Evolutionary conservation across 768 basidiomycete genomes (phyloP), one percentile per base, ranked within the genome.

Genomic region (Imleria badia): DNA sequence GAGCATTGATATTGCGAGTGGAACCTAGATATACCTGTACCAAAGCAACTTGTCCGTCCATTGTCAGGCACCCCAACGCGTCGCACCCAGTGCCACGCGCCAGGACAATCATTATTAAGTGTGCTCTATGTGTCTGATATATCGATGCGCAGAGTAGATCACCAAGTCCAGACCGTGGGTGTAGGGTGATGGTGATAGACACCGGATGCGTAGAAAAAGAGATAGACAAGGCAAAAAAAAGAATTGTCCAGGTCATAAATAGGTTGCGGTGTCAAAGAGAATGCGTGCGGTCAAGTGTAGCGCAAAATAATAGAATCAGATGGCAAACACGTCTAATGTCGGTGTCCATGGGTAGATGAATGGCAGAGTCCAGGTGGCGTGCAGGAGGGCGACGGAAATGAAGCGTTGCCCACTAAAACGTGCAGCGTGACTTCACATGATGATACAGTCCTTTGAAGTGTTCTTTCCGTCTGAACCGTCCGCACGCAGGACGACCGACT

Each of bases 391-490:
- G 41, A 45, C 51, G 53, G 58, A 62, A 59, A 65, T 56, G 54
- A 58, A 58, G 20, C 36, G 39, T 36, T 19, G 50, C 52, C 50
- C 33, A 56, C 51, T 31, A 44, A 48, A 55, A 50, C 38, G 30
- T 36, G 43, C 17, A 30, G 58, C 23, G 34, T n/a, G 38, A 38
- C 55, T 58, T 78, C 78, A 95, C 92, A 94, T 94, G 67, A 95
- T 85, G 45, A 91, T 73, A 66, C 93, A 95, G 46, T 93, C 91
- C 72, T 90, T 91, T 51, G 74, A 75, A 23, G 75, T 39, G 20
- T 61, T 77, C 67, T 85, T 83, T 47, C 73, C 77, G 48, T 75
- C 79, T 11, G 75, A 73, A 20, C 77, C 79, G 42, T 79, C 81
- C 17, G 55, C 55, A 39, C 87, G 82, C 52, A 81, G 76, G 33